phyloP scores from a whole-genome alignment of 768 basidiomycete species.

The Phylloporus rhodoxanthus region DNA sequence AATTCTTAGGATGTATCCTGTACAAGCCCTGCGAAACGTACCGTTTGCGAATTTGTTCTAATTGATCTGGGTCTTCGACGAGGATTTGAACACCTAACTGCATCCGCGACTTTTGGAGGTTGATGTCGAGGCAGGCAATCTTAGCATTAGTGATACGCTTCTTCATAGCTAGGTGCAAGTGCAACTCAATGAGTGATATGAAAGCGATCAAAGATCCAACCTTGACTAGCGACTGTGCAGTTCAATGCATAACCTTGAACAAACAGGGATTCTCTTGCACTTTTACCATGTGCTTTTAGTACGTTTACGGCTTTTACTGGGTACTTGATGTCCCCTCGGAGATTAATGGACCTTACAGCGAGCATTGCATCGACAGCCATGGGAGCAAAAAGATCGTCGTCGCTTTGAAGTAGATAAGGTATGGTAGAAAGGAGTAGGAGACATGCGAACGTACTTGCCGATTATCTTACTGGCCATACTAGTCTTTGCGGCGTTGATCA shows the following conservation, averaged over 20 bases:
- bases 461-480: conserved; percentile 99
- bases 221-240: conserved; percentile 98
- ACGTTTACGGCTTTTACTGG: conserved; percentile 99
- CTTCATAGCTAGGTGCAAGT: conserved; percentile 76
- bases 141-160: conserved; percentile 89
- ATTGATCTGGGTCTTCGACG: conserved; percentile 91
- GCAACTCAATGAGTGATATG: conserved; percentile 2
- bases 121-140: conserved; percentile 98
- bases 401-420: conserved; percentile 43
- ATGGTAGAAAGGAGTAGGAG: background rate
- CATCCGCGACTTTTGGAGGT: conserved; percentile 94
- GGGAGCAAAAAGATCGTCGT: conserved; percentile 96
- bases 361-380: conserved; percentile 99
- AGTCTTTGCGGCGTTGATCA: conserved; percentile 96
- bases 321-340: conserved; percentile 94
- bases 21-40: conserved; percentile 29
- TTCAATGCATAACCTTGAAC: conserved; percentile 97
- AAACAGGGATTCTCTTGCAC: conserved; percentile 89
- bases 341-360: conserved; percentile 90
- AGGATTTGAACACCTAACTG: conserved; percentile 96
- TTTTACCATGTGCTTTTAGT: conserved; percentile 94
- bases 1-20: conserved; percentile 9
- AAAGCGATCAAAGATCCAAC: conserved; percentile 38
- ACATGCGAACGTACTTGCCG: conserved; percentile 65
- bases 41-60: conserved; percentile 95